Base-by-base conservation (phyloP, 78 protist species). In the Tieghemostelium lacteum region DNA sequence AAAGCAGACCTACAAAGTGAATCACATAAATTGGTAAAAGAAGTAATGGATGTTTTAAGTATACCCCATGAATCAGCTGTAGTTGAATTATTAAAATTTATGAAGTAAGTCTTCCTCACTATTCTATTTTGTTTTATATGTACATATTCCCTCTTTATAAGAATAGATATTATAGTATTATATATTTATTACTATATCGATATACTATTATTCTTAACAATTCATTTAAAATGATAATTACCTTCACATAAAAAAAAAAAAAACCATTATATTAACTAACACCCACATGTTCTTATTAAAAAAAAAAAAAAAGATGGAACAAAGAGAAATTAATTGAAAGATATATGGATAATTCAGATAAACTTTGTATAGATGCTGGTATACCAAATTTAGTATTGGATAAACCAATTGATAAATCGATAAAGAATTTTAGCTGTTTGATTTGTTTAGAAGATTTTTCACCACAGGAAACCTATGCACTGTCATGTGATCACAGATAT, bases 281-380 rank as follows among this genome's bases (percentile, higher is more conserved):
- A 0, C 17, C 6, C 24, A 19, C n/a, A 37, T 65, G 34, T 22
- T 65, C 20, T 36, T 6, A n/a, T 39, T 19, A 24, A 20, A 58
- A 5, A 24, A 42, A 34, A 42, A 39, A 39, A 16, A 57, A 33
- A 6, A 91, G 94, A 63, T 92, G 95, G 95, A 92, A 92, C 36
- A 92, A 92, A 67, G 95, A 92, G 37, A 92, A 92, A 33, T 75
- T 92, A 73, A 72, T 92, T 40, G 92, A 92, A 61, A 61, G 78
- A 67, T 92, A 54, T 73, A 60, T 92, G 85, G 95, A 92, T 39
- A 77, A 75, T 69, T 72, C 91, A 49, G 87, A 92, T 52, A 75
- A 66, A 70, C 54, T 77, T 39, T 75, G 86, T 73, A 20, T 39
- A 24, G 73, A 69, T 55, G 87, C 95, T 29, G 95, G 95, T n/a